phyloP scores from a whole-genome alignment of 179 eudicot species.

The Heliamphora pulchella region DNA sequence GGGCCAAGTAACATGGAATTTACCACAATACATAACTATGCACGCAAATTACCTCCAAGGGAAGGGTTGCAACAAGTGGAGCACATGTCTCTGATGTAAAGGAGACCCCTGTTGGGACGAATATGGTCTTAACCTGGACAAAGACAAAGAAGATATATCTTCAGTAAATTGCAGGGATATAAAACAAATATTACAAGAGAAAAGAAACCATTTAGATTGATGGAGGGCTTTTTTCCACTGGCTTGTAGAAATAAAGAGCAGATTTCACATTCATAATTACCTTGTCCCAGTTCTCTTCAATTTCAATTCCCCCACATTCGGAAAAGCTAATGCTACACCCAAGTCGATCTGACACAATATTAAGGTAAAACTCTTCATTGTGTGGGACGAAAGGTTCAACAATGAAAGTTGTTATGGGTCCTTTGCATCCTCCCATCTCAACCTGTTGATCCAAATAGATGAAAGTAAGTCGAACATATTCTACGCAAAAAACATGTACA shows the following conservation, averaged over 20 bases:
- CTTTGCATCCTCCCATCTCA: slow-evolving; percentile 75
- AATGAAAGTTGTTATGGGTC: slow-evolving; percentile 65
- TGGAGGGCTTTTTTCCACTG: neutral
- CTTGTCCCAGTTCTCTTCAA: slow-evolving; percentile 81
- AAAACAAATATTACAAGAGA: neutral
- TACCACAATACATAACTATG: neutral
- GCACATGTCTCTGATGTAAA: slow-evolving; percentile 56
- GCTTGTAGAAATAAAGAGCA: neutral
- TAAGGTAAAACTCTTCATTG: slow-evolving; percentile 56
- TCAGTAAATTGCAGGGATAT: neutral
- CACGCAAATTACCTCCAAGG: slow-evolving; percentile 46
- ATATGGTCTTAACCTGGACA: slow-evolving; percentile 58
- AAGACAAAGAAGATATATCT: slow-evolving; percentile 10
- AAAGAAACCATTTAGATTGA: neutral
- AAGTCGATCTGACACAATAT: slow-evolving; percentile 62
- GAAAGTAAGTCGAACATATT: neutral
- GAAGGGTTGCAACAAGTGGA: slow-evolving; percentile 65
- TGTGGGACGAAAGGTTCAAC: slow-evolving; percentile 72
- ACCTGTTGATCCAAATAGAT: slow-evolving; percentile 30
- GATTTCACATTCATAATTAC: slow-evolving; percentile 20
- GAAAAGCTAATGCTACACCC: slow-evolving; percentile 63
- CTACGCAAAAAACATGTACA: neutral
- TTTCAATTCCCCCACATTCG: slow-evolving; percentile 70
- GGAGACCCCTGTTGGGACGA: slow-evolving; percentile 46
- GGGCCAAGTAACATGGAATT: neutral